These are phyloP conservation scores for Lichtheimia corymbifera DNA, from an alignment of 371 early-diverging fungal species.

Conservation along the genomic window DNA sequence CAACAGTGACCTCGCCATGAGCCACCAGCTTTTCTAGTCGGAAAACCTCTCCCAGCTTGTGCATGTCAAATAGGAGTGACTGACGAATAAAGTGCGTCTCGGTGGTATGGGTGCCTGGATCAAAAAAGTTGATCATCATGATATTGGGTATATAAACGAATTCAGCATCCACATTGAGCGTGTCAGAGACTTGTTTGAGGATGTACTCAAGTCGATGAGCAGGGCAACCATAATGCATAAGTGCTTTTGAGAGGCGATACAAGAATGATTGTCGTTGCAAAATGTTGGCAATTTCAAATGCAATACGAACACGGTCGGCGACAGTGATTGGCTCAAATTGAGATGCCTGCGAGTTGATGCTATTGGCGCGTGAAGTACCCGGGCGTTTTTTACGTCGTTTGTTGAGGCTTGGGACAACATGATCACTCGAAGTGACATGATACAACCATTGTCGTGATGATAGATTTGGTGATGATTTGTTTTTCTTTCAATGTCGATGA, in stretches of 20 bases:
- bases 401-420: conserved; percentile 46
- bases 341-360: conserved; percentile 47
- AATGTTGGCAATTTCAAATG: conserved; percentile 62
- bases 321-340: conserved; percentile 50
- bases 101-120: conserved; percentile 72
- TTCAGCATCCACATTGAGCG: conserved; percentile 69
- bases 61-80: conserved; percentile 66
- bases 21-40: conserved; percentile 53
- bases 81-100: conserved; percentile 75
- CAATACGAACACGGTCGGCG: conserved; percentile 59
- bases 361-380: conserved; percentile 33
- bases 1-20: conserved; percentile 54
- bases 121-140: conserved; percentile 73
- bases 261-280: conserved; percentile 61
- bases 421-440: conserved; percentile 35
- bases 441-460: conserved; percentile 38
- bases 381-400: conserved; percentile 26
- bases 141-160: conserved; percentile 71
- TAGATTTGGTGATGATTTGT: conserved; percentile 1
- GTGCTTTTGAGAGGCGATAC: conserved; percentile 48
- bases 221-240: conserved; percentile 63
- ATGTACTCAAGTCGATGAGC: conserved; percentile 62
- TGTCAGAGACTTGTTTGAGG: conserved; percentile 47
- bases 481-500: background rate
- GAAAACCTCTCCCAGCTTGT: conserved; percentile 61